Percentiles rank a stretch among this genome's conserved stretches.
Conservation (phyloP, 1,284 basidiomycete genomes). For the Cryptococcus maquisensis region DNA sequence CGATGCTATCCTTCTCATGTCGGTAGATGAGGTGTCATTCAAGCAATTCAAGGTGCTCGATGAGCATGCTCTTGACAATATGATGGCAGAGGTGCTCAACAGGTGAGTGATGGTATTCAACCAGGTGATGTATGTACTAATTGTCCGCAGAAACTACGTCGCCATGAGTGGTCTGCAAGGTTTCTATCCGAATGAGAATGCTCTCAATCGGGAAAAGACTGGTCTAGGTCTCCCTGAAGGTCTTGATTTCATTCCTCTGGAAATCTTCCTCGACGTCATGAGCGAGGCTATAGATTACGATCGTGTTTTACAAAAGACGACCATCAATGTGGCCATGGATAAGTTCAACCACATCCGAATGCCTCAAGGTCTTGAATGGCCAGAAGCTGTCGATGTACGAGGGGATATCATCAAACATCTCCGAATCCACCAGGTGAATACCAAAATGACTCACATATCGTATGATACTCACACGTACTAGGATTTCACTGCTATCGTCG, state of each 20-base stretch:
- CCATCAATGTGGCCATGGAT: constrained; percentile 82
- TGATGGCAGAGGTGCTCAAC: constrained; percentile 80
- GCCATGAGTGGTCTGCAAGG: constrained; percentile 76
- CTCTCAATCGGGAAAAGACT: constrained; percentile 20
- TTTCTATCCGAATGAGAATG: constrained; percentile 65
- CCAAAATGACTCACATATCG: background rate
- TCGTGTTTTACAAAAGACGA: constrained; percentile 82
- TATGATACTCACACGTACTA: constrained; percentile 37
- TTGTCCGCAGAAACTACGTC: constrained; percentile 61
- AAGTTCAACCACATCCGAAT: constrained; percentile 89
- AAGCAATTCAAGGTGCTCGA: constrained; percentile 81
- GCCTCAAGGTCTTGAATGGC: constrained; percentile 59
- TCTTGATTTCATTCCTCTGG: constrained; percentile 67
- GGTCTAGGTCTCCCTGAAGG: constrained; percentile 34
- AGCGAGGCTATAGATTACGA: constrained; percentile 80
- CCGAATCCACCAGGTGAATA: constrained; percentile 68
- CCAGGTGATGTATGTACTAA: constrained; percentile 5
- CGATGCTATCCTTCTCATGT: constrained; percentile 68
- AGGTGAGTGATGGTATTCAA: constrained; percentile 55
- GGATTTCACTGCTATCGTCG: constrained; percentile 75
- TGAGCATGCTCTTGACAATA: constrained; percentile 68
- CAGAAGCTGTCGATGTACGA: constrained; percentile 38
- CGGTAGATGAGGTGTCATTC: constrained; percentile 76
- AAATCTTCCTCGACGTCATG: constrained; percentile 78
- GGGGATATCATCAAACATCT: constrained; percentile 61